Evolutionary conservation across 495 filamentous ascomycete genomes (phyloP), one percentile per base, ranked within the genome.

Genomic region (Penicillium flavigenum): DNA sequence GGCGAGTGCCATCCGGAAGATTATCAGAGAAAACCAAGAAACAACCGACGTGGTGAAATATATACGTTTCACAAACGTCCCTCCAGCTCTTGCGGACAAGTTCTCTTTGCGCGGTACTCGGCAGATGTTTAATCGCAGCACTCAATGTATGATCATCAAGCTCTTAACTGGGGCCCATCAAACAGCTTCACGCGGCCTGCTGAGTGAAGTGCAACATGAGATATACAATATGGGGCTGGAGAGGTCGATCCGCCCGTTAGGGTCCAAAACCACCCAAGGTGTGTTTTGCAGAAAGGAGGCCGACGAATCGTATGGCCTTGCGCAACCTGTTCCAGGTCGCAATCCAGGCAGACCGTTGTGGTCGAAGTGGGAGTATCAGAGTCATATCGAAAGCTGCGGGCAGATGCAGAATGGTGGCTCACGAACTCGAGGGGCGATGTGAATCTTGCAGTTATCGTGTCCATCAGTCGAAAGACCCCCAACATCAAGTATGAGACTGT

Each of bases 351-450:
- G 19, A 38, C 27, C 11, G 47, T 50, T 36, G 19, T 38, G 19
- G 29, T 50, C 29, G 47, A 50, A 38, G 31, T 50, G 0, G 31
- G 47, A 14, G 47, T 36, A n/a, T 50, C 11, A 3, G 43, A 46
- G 20, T 46, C 43, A 26, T 14, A 20, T 19, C 20, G 8, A 16
- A 29, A 47, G 19, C 20, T 51, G 5, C 20, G 14, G 10, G 32
- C 47, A 51, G 47, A 51, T 38, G 31, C 47, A 36, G 19, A 34
- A 36, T 51, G 47, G 47, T 51, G 47, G 47, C 20, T 51, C 19
- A 22, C 20, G 6, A 51, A 34, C 19, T 22, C 17, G 3, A 34
- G 22, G 19, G 20, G 47, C 19, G 29, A 36, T 51, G 47, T 51
- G 47, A 51, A 51, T 11, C 31, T 51, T 36, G 10, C 39, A 16